phyloP scores from a whole-genome alignment of 2,329 filamentous ascomycete species.

The Apiospora marii region DNA sequence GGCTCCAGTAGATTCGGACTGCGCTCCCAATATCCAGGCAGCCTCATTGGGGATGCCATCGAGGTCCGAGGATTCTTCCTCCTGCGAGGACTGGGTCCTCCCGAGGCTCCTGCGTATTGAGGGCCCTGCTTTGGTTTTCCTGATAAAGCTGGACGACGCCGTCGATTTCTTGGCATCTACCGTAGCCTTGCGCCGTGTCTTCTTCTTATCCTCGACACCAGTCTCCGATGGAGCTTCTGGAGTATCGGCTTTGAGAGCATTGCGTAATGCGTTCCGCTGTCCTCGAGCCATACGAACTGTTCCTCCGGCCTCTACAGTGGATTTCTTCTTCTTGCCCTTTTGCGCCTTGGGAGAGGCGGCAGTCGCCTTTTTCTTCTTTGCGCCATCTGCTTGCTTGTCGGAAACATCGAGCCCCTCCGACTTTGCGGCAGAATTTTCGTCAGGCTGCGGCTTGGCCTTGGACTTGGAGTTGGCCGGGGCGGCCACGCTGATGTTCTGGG shows the following conservation, averaged over 20 bases:
- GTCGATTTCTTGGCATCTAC: neutral
- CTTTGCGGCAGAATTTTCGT: neutral
- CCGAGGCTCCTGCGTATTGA: neutral
- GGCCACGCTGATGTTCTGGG: constrained; percentile 40
- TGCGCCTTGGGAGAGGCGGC: neutral
- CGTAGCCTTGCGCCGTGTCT: constrained; percentile 16
- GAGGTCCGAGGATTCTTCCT: neutral
- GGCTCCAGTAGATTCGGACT: neutral
- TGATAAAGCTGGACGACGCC: neutral
- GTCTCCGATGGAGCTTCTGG: neutral
- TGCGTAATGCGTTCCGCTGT: neutral
- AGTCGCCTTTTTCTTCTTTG: neutral
- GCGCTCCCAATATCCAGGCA: neutral
- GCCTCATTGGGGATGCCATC: neutral
- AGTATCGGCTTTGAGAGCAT: neutral
- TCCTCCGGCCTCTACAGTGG: neutral
- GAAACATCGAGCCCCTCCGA: constrained; percentile 1
- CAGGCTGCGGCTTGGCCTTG: no score
- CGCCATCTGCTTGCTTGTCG: neutral
- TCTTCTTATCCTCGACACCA: neutral
- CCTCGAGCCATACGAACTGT: neutral
- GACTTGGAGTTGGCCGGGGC: neutral
- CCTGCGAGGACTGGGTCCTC: neutral
- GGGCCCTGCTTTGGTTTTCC: constrained; percentile 13
- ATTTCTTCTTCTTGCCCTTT: neutral